A percentile compares a stretch with the other conserved stretches of the same genome.
phyloP scores from a whole-genome alignment of 2,329 filamentous ascomycete species.

The Chrysoporthe cubensis region DNA sequence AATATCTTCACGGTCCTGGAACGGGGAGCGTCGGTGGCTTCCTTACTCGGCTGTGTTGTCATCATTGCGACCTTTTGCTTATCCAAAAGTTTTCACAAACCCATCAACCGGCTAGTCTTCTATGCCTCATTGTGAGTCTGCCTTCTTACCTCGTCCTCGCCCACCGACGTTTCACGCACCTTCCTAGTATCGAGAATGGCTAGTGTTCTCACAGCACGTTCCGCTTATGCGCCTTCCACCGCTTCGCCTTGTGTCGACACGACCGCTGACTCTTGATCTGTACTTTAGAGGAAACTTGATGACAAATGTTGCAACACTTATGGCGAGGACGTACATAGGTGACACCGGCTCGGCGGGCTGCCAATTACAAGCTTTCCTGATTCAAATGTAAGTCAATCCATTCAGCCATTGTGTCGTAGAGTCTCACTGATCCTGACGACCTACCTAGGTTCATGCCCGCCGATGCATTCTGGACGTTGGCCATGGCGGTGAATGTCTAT shows the following conservation, averaged over 20 bases:
- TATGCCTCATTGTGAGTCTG: constrained; percentile 67
- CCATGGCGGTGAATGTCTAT: constrained; percentile 85
- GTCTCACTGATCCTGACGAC: constrained; percentile 14
- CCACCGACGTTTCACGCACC: background rate
- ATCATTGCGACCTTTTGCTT: constrained; percentile 72
- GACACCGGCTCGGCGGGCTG: constrained; percentile 57
- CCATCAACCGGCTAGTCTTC: constrained; percentile 85
- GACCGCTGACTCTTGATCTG: constrained; percentile 8
- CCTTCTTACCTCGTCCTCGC: no score
- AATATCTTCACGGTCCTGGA: constrained; percentile 65
- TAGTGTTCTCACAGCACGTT: background rate
- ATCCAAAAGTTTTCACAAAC: constrained; percentile 76
- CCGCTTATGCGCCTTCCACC: background rate
- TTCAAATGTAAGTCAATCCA: constrained; percentile 71
- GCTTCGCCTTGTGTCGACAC: background rate
- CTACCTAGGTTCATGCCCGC: constrained; percentile 74
- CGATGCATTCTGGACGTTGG: constrained; percentile 76
- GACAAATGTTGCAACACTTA: constrained; percentile 75
- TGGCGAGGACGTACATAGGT: constrained; percentile 64
- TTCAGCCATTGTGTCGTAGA: background rate
- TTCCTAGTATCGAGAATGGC: background rate
- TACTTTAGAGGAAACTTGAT: constrained; percentile 67
- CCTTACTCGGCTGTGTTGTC: constrained; percentile 70
- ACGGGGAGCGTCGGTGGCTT: constrained; percentile 70
- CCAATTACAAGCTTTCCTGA: constrained; percentile 76